phyloP scores from a whole-genome alignment of 1,284 basidiomycete species.

The Thecaphora thlaspeos region DNA sequence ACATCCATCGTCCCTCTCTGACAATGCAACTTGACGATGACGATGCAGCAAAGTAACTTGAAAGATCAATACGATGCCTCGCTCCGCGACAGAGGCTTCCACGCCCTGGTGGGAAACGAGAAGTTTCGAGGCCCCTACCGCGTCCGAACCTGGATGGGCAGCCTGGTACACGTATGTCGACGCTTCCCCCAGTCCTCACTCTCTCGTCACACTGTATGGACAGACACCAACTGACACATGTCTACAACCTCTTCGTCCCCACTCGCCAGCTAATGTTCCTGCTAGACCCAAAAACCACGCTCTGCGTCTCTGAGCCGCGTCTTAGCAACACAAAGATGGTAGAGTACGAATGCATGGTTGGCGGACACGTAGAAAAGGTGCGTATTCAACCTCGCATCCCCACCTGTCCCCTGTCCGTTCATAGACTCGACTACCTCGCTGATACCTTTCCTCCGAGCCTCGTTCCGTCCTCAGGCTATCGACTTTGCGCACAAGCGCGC shows the following conservation, averaged over 20 bases:
- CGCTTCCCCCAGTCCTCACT: neutral
- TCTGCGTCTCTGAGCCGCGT: conserved; percentile 47
- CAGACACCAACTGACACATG: too few relatives aligned
- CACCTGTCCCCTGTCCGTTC: too few relatives aligned
- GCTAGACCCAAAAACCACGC: conserved; percentile 42
- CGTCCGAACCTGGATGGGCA: conserved; percentile 54
- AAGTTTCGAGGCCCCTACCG: conserved; percentile 48
- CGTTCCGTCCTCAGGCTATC: too few relatives aligned
- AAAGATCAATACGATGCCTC: conserved; percentile 31
- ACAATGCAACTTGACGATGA: neutral
- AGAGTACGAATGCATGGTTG: conserved; percentile 50
- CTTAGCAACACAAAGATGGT: conserved; percentile 53
- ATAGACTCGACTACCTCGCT: too few relatives aligned
- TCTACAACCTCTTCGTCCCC: neutral
- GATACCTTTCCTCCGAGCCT: too few relatives aligned
- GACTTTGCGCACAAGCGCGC: conserved; percentile 55
- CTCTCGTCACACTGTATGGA: neutral
- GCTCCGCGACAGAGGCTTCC: conserved; percentile 49
- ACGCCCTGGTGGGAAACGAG: conserved; percentile 52
- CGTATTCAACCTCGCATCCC: conserved; percentile 1
- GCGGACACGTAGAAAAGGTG: conserved; percentile 52
- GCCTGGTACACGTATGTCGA: conserved; percentile 35
- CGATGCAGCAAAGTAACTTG: conserved; percentile 26
- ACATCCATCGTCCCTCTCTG: too few relatives aligned
- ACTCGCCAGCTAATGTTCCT: conserved; percentile 33